A percentile compares a stretch with the other conserved stretches of the same genome.
Evolutionary conservation across 2,329 filamentous ascomycete genomes (phyloP).

Genomic region (Aspergillus udagawae): DNA sequence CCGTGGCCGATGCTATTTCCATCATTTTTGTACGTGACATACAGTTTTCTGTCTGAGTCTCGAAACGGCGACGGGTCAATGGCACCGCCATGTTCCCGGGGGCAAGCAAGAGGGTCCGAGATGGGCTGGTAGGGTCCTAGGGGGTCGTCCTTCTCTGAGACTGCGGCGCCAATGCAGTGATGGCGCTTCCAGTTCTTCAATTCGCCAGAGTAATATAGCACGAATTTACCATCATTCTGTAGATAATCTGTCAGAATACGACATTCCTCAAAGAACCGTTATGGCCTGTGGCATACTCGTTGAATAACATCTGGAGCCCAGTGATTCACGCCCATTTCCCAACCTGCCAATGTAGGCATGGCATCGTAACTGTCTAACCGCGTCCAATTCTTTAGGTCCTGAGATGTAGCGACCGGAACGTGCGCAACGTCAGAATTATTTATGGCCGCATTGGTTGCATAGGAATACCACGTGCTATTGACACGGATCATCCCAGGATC

Average conservation of each 20-base stretch:
- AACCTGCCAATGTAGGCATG: conserved; percentile 47
- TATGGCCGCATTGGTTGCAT: conserved; percentile 24
- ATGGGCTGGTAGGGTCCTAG: conserved; percentile 47
- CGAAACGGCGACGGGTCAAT: conserved; percentile 60
- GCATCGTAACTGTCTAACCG: conserved; percentile 45
- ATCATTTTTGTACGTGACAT: conserved; percentile 62
- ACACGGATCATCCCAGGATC: conserved; percentile 27
- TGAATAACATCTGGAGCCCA: conserved; percentile 60
- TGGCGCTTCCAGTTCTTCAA: conserved; percentile 32
- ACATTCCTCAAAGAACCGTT: neutral
- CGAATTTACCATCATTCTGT: conserved; percentile 45
- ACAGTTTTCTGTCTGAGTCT: conserved; percentile 52
- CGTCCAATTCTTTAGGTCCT: conserved; percentile 47
- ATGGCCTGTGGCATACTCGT: conserved; percentile 26
- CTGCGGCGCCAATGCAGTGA: conserved; percentile 58
- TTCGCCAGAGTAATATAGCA: conserved; percentile 56
- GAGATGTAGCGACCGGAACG: conserved; percentile 52
- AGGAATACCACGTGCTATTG: conserved; percentile 34
- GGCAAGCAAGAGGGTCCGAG: conserved; percentile 49
- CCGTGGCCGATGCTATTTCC: conserved; percentile 52
- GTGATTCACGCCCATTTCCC: conserved; percentile 51
- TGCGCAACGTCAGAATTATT: conserved; percentile 27
- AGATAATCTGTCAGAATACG: neutral
- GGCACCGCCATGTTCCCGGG: conserved; percentile 51
- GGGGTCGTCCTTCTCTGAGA: conserved; percentile 26